A percentile compares a stretch with the other conserved stretches of the same genome.
Conservation (phyloP, 495 filamentous ascomycete genomes). For the Neurospora sp. region DNA sequence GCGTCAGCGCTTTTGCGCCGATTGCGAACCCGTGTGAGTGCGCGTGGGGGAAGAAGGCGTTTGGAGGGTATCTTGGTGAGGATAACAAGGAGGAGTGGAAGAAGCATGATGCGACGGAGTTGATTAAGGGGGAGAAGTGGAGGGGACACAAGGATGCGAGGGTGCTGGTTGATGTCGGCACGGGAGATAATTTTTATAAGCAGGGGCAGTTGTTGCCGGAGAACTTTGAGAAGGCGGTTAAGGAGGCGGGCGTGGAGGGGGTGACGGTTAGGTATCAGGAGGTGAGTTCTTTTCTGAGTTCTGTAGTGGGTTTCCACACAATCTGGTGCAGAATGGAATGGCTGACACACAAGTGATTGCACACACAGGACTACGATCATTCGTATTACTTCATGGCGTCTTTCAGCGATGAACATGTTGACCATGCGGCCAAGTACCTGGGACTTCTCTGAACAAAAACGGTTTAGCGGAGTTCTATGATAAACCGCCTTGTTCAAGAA, state of each 20-base stretch:
- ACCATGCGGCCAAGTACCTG: conserved; percentile 80
- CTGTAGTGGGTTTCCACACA: background rate
- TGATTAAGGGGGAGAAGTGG: conserved; percentile 46
- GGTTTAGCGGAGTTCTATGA: background rate
- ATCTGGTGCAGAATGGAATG: background rate
- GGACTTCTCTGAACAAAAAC: conserved; percentile 6
- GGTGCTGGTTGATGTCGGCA: conserved; percentile 80
- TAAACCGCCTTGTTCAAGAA: background rate
- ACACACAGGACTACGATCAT: conserved; percentile 73
- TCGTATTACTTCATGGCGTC: conserved; percentile 90
- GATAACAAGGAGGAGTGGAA: conserved; percentile 64
- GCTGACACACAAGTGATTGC: background rate
- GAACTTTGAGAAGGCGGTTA: conserved; percentile 75
- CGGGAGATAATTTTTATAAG: conserved; percentile 92
- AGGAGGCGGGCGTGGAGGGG: conserved; percentile 56
- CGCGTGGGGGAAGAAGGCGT: conserved; percentile 94
- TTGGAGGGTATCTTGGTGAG: conserved; percentile 73
- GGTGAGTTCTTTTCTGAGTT: conserved; percentile 24
- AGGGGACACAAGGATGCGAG: conserved; percentile 59
- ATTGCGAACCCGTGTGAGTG: conserved; percentile 80
- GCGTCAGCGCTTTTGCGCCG: conserved; percentile 82
- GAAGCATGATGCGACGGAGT: conserved; percentile 85
- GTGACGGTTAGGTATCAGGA: conserved; percentile 72
- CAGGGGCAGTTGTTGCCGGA: conserved; percentile 86
- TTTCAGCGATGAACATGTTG: conserved; percentile 84